Evolutionary conservation across 225 moss, liverwort and hornwort genomes (phyloP), one percentile per base, ranked within the genome.

Genomic region (Neckera pumila): DNA sequence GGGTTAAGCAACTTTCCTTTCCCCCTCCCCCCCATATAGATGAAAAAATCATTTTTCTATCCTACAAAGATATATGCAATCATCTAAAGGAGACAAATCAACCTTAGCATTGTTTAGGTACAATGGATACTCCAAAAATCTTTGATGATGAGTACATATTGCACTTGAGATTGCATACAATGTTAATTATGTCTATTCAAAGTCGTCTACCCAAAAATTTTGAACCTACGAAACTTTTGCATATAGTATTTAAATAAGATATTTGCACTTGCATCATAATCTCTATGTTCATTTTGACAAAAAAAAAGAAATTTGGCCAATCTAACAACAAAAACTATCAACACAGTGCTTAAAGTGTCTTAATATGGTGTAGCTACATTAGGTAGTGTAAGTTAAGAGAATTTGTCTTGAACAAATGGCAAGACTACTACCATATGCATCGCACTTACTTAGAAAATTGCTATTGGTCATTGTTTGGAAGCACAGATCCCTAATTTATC

Each of bases 1-100:
- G n/a, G n/a, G n/a, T n/a, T n/a, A 13, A 51, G 8, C 3, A 33
- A 33, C 7, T 33, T 2, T 0, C 30, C 4, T 9, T 8, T 11
- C 12, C 22, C 2, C 11, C 3, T 13, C 9, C 7, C 2, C 0
- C 0, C 2, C 28, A 73, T 45, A 47, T 31, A 4, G 2, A 49
- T 75, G 2, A 21, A 33, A 33, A 31, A 31, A 2, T 15, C 0
- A 33, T 1, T 75, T 20, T 51, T 12, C 5, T n/a, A 0, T 72
- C 5, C 9, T 72, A 27, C 6, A 72, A 72, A 27, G 27, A 27
- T 40, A 2, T 17, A 6, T 12, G 0, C 1, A 76, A 1, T 75
- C 4, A 34, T 51, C 1, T 21, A 5, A 43, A 51, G 2, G 18
- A 30, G 2, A 12, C 7, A 20, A 75, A 49, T 25, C 49, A 49